Base-by-base conservation (phyloP, 306 rosid genomes). In the Cucurbita ficifolia region DNA sequence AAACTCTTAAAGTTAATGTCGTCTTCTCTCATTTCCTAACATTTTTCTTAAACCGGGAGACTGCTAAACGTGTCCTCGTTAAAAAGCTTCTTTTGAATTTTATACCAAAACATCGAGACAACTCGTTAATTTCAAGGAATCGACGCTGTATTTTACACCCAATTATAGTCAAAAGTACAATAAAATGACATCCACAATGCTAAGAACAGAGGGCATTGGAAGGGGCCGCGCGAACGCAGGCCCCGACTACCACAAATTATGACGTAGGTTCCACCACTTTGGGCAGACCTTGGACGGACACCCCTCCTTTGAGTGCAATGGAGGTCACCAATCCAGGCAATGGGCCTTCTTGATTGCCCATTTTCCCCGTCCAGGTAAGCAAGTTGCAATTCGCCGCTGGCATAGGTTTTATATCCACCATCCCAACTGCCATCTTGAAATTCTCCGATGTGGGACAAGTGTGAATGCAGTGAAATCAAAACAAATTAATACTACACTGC, bases 201-300 rank as follows among this genome's bases (percentile, higher is more conserved):
- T n/a, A n/a, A n/a, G n/a, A n/a, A 24, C 29, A 1, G 2, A 24
- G 29, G 29, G 2, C 29, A 24, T 51, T 50, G 33, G 35, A 3
- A 73, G 79, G 80, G 86, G 86, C 87, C 72, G 86, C 88, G 82
- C 90, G 80, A 53, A 85, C 87, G 83, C 90, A 81, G 76, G 88
- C 86, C 87, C 83, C 88, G 76, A 10, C 80, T 8, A 13, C 48
- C 73, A 87, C 81, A 89, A 87, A 89, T 85, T 82, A 82, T 79
- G 86, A 89, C 79, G 83, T 82, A 76, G 87, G 79, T 58, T 84
- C 87, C 77, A 62, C 82, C 57, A 7, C 80, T 12, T 76, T 56
- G 76, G 67, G 85, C 55, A 81, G 81, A 84, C 81, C 87, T 74
- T 83, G 83, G 74, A 62, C 74, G 0, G 57, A 52, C 82, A 74